Evolutionary conservation across 257 asterid genomes (phyloP), one percentile per base, ranked within the genome.

Genomic region (Ehretia macrophylla): DNA sequence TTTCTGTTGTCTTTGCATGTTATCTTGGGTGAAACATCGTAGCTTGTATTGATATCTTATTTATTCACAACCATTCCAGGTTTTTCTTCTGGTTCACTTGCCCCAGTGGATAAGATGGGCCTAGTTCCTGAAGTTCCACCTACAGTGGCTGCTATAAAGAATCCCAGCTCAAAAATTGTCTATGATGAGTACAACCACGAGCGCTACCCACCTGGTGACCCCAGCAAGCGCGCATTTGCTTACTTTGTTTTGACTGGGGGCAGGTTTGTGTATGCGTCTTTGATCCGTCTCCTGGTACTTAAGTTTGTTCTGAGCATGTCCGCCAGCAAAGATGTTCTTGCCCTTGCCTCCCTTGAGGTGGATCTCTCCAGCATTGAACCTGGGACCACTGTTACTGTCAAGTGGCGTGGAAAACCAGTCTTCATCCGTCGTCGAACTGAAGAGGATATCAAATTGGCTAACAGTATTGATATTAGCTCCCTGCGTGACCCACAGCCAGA

Each of bases 341-440:
- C 95, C n/a, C 84, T 84, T 44, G 94, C 95, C 8, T 87, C 95
- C 58, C 71, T 87, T 9, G 94, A 87, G 83, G 94, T 84, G 14
- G 94, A 87, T 54, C 80, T 87, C 14, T 82, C 94, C 17, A 84
- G 86, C 82, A 87, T 84, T 46, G 95, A 84, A 63, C 85, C 94
- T 4, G 95, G 95, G 60, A 53, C 90, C 19, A 87, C 95, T 17
- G 95, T 87, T 12, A 87, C 95, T 3, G 90, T 87, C 62, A 87
- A 87, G 85, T 84, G 95, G 95, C 92, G 95, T 49, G 95, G 95
- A 42, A 87, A 87, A 75, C 95, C 95, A 3, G 94, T 87, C 58
- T 87, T 87, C 81, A 84, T 87, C 44, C 77, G 95, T 66, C 95
- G 76, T 21, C 73, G 95, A 56, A 87, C 92, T 40, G 88, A 80